Evolutionary conservation across 106 monocot species (phyloP).

Genomic region (Chionographis japonica): DNA sequence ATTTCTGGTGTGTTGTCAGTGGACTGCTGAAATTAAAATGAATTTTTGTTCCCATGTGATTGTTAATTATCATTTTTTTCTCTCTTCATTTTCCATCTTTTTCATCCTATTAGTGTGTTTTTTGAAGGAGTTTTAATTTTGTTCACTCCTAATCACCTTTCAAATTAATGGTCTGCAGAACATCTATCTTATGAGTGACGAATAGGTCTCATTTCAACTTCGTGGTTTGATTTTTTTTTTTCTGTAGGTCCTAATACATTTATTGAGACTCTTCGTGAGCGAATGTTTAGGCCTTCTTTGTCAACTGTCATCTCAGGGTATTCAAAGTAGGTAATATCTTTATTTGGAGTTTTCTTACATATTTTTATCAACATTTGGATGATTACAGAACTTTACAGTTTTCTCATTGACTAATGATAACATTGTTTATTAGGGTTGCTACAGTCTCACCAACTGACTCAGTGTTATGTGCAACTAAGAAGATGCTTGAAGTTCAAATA

Average conservation of each 20-base stretch:
- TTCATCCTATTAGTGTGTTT: no score
- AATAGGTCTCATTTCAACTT: no score
- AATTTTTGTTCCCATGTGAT: no score
- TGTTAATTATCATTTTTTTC: no score
- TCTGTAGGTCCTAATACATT: conserved; percentile 54
- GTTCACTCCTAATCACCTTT: no score
- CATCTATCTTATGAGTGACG: no score
- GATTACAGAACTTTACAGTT: background rate
- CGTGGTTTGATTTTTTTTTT: conserved; percentile 2
- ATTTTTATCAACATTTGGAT: background rate
- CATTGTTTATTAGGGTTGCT: conserved; percentile 31
- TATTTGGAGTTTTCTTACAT: conserved; percentile 10
- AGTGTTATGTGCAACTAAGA: conserved; percentile 60
- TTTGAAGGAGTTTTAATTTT: no score
- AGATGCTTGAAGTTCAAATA: conserved; percentile 55
- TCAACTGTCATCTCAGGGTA: conserved; percentile 53
- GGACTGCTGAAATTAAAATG: background rate
- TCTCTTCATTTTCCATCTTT: no score
- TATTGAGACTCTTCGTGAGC: no score
- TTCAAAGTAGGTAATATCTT: conserved; percentile 70
- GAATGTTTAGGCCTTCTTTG: conserved; percentile 59
- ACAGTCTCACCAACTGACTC: conserved; percentile 49
- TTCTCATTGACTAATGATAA: background rate
- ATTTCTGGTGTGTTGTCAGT: conserved; percentile 42
- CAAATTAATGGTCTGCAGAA: no score